phyloP scores from a whole-genome alignment of 768 basidiomycete genomes.

The Lentinula boryana region DNA sequence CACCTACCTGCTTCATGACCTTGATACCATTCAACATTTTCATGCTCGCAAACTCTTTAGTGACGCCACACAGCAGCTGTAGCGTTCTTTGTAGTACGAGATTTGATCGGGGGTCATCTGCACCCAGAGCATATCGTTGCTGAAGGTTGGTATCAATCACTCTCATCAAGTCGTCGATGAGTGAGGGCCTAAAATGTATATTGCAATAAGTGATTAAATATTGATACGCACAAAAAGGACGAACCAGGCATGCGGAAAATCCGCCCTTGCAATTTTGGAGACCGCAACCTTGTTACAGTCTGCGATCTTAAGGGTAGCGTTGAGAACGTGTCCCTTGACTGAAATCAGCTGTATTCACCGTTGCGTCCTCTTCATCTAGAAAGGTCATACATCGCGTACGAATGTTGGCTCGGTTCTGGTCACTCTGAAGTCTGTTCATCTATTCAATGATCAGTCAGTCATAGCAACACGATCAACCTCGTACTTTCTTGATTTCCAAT shows the following conservation, averaged over 20 bases:
- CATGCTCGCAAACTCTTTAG: conserved; percentile 65
- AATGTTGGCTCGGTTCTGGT: conserved; percentile 63
- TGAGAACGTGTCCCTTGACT: neutral
- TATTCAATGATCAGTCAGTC: conserved; percentile 8
- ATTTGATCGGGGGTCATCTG: conserved; percentile 35
- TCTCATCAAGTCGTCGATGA: conserved; percentile 48
- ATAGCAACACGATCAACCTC: conserved; percentile 12
- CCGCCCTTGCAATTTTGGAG: conserved; percentile 70
- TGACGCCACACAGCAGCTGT: conserved; percentile 53
- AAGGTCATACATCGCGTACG: conserved; percentile 59
- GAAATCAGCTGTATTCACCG: conserved; percentile 36
- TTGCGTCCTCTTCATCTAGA: conserved; percentile 73
- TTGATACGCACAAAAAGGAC: conserved; percentile 8
- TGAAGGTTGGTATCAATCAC: conserved; percentile 50
- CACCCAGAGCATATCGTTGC: conserved; percentile 36
- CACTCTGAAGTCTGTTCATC: conserved; percentile 51
- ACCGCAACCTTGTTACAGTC: conserved; percentile 72
- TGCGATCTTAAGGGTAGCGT: conserved; percentile 52
- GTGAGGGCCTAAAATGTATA: conserved; percentile 45
- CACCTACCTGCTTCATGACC: conserved; percentile 38
- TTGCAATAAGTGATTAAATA: neutral
- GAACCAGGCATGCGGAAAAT: conserved; percentile 73
- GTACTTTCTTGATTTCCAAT: conserved; percentile 80
- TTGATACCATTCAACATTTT: conserved; percentile 69
- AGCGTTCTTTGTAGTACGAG: conserved; percentile 56